phyloP scores from a whole-genome alignment of 1,139 yeast genomes.

The Candida albicans region DNA sequence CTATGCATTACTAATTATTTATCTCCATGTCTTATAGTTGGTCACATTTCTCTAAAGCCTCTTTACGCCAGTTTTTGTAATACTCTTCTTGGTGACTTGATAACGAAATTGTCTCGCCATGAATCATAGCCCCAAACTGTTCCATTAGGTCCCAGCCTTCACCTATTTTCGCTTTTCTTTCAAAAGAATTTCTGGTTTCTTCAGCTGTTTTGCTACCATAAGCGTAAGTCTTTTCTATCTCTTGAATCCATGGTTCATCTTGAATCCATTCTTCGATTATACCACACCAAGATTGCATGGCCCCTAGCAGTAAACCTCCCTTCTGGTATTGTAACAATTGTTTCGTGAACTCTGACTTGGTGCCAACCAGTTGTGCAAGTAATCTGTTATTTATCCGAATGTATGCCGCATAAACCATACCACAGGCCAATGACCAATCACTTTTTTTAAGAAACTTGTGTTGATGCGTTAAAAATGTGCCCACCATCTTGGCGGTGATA shows the following conservation, averaged over 20 bases:
- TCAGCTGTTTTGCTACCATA: constrained; percentile 27
- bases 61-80: constrained; percentile 31
- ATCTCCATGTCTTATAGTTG: neutral
- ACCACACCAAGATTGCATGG: constrained; percentile 51
- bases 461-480: constrained; percentile 50
- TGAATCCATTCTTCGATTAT: constrained; percentile 53
- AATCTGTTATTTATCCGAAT: constrained; percentile 51
- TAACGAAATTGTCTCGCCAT: constrained; percentile 30
- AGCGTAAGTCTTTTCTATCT: constrained; percentile 42
- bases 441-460: constrained; percentile 52
- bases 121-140: constrained; percentile 38
- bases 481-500: constrained; percentile 50
- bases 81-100: constrained; percentile 31
- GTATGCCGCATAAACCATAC: constrained; percentile 60
- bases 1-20: no score
- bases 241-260: constrained; percentile 55
- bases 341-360: constrained; percentile 46
- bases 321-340: constrained; percentile 54
- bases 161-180: constrained; percentile 34
- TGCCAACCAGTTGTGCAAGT: constrained; percentile 47
- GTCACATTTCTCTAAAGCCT: constrained; percentile 3
- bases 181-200: constrained; percentile 19
- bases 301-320: constrained; percentile 49
- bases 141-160: constrained; percentile 32
- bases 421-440: constrained; percentile 71